These are phyloP conservation scores for Hanseniaspora singularis DNA, from an alignment of 805 yeast species.

Conservation along the genomic window DNA sequence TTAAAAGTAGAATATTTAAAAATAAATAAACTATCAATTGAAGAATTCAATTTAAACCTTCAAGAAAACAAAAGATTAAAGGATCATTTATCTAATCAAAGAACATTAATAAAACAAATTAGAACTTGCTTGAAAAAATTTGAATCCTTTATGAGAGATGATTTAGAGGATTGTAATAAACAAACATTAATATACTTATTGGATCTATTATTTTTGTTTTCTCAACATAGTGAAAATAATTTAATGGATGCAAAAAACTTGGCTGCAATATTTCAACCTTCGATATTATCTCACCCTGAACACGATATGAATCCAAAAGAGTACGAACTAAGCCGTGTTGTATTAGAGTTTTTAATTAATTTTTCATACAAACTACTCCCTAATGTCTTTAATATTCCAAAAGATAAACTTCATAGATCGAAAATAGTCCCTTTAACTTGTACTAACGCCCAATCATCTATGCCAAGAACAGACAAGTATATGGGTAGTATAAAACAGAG, in stretches of 20 bases:
- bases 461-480: background rate
- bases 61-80: constrained; percentile 29
- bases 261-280: constrained; percentile 95
- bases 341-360: constrained; percentile 77
- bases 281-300: constrained; percentile 81
- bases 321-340: constrained; percentile 73
- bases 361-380: constrained; percentile 72
- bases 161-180: constrained; percentile 60
- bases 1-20: constrained; percentile 15
- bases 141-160: constrained; percentile 49
- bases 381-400: constrained; percentile 29
- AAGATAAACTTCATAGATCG: constrained; percentile 6
- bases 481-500: background rate
- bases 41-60: constrained; percentile 23
- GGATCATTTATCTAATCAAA: constrained; percentile 37
- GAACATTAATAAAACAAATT: constrained; percentile 50
- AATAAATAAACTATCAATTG: constrained; percentile 18
- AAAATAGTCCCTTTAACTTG: background rate
- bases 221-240: constrained; percentile 62
- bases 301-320: constrained; percentile 91
- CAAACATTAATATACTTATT: constrained; percentile 76
- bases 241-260: constrained; percentile 86
- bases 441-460: constrained; percentile 3
- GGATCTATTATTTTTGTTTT: constrained; percentile 76
- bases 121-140: constrained; percentile 60